Evolutionary conservation across 768 basidiomycete genomes (phyloP), one percentile per base, ranked within the genome.

Genomic region (Fomitopsis serialis): DNA sequence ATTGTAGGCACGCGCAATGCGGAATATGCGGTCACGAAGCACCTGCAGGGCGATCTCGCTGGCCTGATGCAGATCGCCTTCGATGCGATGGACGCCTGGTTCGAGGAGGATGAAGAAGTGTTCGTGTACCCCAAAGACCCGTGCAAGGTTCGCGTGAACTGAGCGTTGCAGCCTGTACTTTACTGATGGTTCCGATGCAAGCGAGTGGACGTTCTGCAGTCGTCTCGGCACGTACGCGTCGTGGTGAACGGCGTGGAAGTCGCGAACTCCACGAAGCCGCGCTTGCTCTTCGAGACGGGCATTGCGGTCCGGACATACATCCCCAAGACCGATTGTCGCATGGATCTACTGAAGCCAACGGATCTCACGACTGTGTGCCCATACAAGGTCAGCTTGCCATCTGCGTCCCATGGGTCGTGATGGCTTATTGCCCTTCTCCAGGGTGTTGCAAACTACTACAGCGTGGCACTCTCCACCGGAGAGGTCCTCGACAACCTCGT

Each of bases 71-170:
- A 74, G 45, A 62, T 87, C 54, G 62, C 63, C 12, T 84, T 82
- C 49, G 65, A 66, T 13, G 74, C 73, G 17, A 74, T 77, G 60
- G 83, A 84, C 56, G 74, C 75, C 2, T 86, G 85, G 84, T 82
- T 85, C 48, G 84, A 86, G 68, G 84, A 86, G 61, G 84, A 85
- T 46, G 82, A 87, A 45, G 65, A 78, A 52, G 74, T 85, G 29
- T 80, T 73, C 53, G 69, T 74, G 1, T 84, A 87, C 54, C 79
- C 82, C 8, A 85, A 80, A 59, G 84, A 87, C 62, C 83, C 84
- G 1, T 87, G 84, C 67, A 86, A 87, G 74, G 84, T 84, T 2
- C 42, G 63, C 54, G 15, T 34, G 22, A 19, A 10, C 45, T n/a
- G 19, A 19, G n/a, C 22, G 13, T 42, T 3, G 21, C 19, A 4